A percentile compares a stretch with the other conserved stretches of the same genome.
phyloP scores from a whole-genome alignment of 306 rosid genomes.

The Malus domestica region DNA sequence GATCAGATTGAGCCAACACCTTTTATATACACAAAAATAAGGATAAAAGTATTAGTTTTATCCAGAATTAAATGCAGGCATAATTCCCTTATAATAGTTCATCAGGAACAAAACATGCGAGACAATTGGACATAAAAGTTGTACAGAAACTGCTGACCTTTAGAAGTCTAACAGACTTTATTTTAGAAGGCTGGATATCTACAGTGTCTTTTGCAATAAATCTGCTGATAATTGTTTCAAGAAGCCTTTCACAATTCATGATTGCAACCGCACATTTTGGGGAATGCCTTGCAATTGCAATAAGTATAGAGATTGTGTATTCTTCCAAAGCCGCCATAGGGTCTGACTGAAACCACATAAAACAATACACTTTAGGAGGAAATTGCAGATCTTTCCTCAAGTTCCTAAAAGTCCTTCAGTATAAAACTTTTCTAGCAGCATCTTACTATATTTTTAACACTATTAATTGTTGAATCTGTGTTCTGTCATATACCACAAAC shows the following conservation, averaged over 20 bases:
- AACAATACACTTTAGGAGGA: not conserved
- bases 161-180: constrained; percentile 69
- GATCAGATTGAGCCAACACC: constrained; percentile 70
- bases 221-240: constrained; percentile 56
- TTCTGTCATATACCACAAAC: not conserved
- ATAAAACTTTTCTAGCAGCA: not conserved
- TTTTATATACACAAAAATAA: constrained; percentile 23
- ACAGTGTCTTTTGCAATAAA: constrained; percentile 43
- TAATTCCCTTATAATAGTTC: constrained; percentile 1
- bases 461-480: not conserved
- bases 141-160: constrained; percentile 41
- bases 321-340: constrained; percentile 68
- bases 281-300: constrained; percentile 89
- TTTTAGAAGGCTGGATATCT: constrained; percentile 57
- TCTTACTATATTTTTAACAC: not conserved
- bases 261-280: constrained; percentile 76
- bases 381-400: not conserved
- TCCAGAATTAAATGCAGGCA: constrained; percentile 7
- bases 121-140: constrained; percentile 14
- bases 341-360: constrained; percentile 56
- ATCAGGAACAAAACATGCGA: constrained; percentile 5
- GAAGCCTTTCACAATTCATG: constrained; percentile 64
- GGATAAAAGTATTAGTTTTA: constrained; percentile 18
- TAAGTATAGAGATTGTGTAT: constrained; percentile 58
- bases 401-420: not conserved